phyloP scores from a whole-genome alignment of 2,329 filamentous ascomycete genomes.

The Nectriaceae sp. region DNA sequence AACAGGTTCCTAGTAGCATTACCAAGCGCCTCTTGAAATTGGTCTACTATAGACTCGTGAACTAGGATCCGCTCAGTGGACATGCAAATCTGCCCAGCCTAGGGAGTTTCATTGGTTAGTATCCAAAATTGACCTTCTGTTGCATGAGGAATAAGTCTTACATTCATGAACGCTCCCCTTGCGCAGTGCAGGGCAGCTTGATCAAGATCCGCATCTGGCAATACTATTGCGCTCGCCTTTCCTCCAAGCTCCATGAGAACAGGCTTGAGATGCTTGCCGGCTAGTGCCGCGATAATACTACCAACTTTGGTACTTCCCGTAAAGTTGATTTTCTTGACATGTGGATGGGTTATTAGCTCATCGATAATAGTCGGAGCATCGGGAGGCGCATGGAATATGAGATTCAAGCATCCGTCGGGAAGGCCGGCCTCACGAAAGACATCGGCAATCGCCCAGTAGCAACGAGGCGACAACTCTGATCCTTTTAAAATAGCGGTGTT shows the following conservation, averaged over 20 bases:
- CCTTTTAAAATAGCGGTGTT: slow-evolving; percentile 28
- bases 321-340: slow-evolving; percentile 12
- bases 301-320: slow-evolving; percentile 35
- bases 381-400: slow-evolving; percentile 33
- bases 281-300: slow-evolving; percentile 38
- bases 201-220: slow-evolving; percentile 46
- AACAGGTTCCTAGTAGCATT: slow-evolving; percentile 6
- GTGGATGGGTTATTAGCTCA: slow-evolving; percentile 36
- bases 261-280: slow-evolving; percentile 45
- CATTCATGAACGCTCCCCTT: slow-evolving; percentile 66
- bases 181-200: slow-evolving; percentile 36
- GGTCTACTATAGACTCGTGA: slow-evolving; percentile 4
- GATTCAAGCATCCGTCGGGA: slow-evolving; percentile 43
- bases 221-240: slow-evolving; percentile 45
- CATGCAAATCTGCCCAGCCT: too few species aligned
- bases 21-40: slow-evolving; percentile 8
- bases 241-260: slow-evolving; percentile 50
- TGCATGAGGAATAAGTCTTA: slow-evolving; percentile 36
- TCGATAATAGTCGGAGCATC: slow-evolving; percentile 38
- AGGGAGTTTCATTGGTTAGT: too few species aligned
- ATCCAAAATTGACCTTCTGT: slow-evolving; percentile 55
- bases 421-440: slow-evolving; percentile 43
- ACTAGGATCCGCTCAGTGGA: too few species aligned
- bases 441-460: slow-evolving; percentile 34
- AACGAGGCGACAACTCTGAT: slow-evolving; percentile 34